A percentile compares a stretch with the other conserved stretches of the same genome.
Conservation (phyloP, 2,329 filamentous ascomycete genomes). For the Pseudonectria buxi region DNA sequence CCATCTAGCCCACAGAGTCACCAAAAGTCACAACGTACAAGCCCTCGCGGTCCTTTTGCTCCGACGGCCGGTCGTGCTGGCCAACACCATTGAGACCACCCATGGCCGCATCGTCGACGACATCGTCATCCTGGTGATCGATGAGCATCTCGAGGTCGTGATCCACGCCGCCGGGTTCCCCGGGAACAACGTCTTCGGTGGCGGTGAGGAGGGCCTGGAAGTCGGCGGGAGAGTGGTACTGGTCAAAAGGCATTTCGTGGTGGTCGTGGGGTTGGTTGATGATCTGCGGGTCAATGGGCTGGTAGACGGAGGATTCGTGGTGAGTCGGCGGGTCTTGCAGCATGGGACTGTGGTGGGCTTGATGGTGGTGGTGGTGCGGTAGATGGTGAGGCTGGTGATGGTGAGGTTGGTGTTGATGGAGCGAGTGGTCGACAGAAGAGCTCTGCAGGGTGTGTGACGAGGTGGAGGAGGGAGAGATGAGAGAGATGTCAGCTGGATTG, state of each 20-base stretch:
- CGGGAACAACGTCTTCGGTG: slow-evolving; percentile 32
- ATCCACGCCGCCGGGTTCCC: slow-evolving; percentile 35
- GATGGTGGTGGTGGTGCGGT: slow-evolving; percentile 17
- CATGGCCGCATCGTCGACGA: slow-evolving; percentile 13
- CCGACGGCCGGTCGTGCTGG: slow-evolving; percentile 10
- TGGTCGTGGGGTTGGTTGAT: slow-evolving; percentile 37
- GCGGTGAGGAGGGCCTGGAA: slow-evolving; percentile 50
- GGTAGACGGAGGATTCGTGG: slow-evolving; percentile 35
- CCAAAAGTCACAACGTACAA: slow-evolving; percentile 26
- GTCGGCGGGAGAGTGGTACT: slow-evolving; percentile 38
- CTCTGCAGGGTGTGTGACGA: slow-evolving; percentile 27
- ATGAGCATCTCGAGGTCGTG: slow-evolving; percentile 48
- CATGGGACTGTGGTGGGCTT: slow-evolving; percentile 20
- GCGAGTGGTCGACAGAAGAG: slow-evolving; percentile 18
- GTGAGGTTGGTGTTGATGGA: slow-evolving; percentile 15
- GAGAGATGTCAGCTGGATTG: slow-evolving; percentile 42
- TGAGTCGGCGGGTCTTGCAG: slow-evolving; percentile 28
- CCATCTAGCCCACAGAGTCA: slow-evolving; percentile 8
- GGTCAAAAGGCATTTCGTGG: slow-evolving; percentile 32
- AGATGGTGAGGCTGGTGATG: slow-evolving; percentile 5
- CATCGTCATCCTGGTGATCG: slow-evolving; percentile 37
- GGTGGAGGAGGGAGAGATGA: slow-evolving; percentile 33
- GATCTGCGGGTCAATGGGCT: slow-evolving; percentile 55
- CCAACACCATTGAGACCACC: slow-evolving; percentile 10
- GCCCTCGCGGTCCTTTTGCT: slow-evolving; percentile 15